Evolutionary conservation across 2,329 filamentous ascomycete genomes (phyloP), one percentile per base, ranked within the genome.

Genomic region (Dothiorella sarmentorum): DNA sequence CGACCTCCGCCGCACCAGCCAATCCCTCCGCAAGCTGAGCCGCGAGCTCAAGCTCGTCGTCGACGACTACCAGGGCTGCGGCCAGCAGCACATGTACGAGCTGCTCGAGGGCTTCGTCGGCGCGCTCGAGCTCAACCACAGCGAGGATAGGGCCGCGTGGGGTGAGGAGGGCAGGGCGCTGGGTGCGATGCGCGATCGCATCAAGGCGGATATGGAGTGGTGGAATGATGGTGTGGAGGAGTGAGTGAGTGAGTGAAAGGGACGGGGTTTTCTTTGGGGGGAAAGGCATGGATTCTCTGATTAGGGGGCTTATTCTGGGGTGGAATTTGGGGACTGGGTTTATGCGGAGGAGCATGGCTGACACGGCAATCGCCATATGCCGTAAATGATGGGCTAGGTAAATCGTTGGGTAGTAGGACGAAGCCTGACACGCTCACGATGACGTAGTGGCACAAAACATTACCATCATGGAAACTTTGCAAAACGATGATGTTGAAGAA

Each of bases 161-260:
- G n/a, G n/a, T 10, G 24, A 29, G 22, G 49, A 40, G 2, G 49
- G 22, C 4, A 27, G 6, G 22, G 49, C 40, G 49, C 35, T 53
- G 3, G n/a, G 49, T 10, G 24, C 2, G 17, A 29, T 53, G 4
- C 17, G 40, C n/a, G 35, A 53, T 5, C 4, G 7, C 4, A 20
- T 53, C 9, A 53, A 40, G 49, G 49, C 49, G 10, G 49, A 42
- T 20, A 53, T 40, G 15, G 49, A 53, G 35, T 53, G 49, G 33
- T 53, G 49, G 49, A n/a, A 53, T n/a, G 47, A 49, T 7, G 45
- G 18, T 5, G 18, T 20, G n/a, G 22, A 40, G 1, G 49, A 40
- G 4, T 40, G 49, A 53, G 35, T n/a, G 20, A n/a, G 17, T 10
- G 40, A 7, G 10, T 5, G 13, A 15, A 15, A 37, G 33, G 33